A percentile compares a stretch with the other conserved stretches of the same genome.
phyloP scores from a whole-genome alignment of 176 grass and related monocot species.

The Oryza meridionalis region DNA sequence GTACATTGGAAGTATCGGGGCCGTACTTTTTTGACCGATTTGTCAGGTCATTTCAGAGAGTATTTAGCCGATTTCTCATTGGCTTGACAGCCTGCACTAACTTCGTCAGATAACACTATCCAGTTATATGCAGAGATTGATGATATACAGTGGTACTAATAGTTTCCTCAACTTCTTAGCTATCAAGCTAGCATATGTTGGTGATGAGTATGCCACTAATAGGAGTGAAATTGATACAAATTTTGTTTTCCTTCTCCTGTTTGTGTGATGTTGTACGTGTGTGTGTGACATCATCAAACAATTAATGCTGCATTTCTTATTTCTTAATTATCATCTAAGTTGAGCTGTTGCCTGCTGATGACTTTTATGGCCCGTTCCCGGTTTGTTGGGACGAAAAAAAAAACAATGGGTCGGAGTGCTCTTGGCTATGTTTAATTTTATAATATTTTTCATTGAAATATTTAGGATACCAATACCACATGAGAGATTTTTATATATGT shows the following conservation, averaged over 20 bases:
- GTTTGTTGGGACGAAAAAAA: neutral
- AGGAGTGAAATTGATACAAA: neutral
- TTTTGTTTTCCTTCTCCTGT: neutral
- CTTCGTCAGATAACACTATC: neutral
- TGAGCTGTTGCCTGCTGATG: neutral
- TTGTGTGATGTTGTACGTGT: neutral
- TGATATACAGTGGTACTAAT: neutral
- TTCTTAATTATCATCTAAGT: neutral
- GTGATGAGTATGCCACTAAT: neutral
- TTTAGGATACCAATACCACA: slow-evolving; percentile 7
- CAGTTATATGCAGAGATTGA: neutral
- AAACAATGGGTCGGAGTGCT: neutral
- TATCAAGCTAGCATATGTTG: neutral
- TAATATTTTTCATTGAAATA: neutral
- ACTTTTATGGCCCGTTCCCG: neutral
- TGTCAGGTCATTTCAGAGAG: neutral
- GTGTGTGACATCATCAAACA: neutral
- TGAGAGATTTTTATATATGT: too few species aligned
- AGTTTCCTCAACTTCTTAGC: neutral
- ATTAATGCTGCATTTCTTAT: too few species aligned
- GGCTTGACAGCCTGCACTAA: neutral
- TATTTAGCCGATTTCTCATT: neutral
- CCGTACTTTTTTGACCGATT: neutral
- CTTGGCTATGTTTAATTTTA: neutral
- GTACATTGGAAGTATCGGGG: neutral